phyloP scores from a whole-genome alignment of 2,329 filamentous ascomycete genomes.

The Cladophialophora bantiana region DNA sequence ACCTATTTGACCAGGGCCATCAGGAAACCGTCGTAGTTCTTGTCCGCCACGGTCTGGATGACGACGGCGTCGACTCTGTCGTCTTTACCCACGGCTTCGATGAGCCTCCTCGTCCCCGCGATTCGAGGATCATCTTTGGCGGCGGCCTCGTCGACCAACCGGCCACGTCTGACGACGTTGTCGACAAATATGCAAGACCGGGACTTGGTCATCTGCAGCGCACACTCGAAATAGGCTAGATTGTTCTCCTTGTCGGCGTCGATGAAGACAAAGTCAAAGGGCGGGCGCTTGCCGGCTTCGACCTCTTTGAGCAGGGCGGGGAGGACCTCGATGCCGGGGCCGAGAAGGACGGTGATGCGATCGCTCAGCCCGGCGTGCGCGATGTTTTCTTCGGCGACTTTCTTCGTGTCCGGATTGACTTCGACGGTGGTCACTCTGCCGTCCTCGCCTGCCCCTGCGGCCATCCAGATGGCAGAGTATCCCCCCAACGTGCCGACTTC shows the following conservation, averaged over 20 bases:
- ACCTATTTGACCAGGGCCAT: slow-evolving; percentile 48
- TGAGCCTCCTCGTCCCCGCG: slow-evolving; percentile 44
- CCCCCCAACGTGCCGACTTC: slow-evolving; percentile 65
- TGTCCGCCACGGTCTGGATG: slow-evolving; percentile 56
- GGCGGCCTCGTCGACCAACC: slow-evolving; percentile 44
- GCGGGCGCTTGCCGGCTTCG: slow-evolving; percentile 46
- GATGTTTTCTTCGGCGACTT: slow-evolving; percentile 58
- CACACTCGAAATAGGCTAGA: slow-evolving; percentile 58
- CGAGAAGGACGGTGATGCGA: slow-evolving; percentile 55
- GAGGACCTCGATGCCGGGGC: slow-evolving; percentile 54
- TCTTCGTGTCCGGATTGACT: slow-evolving; percentile 54
- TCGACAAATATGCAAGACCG: slow-evolving; percentile 58
- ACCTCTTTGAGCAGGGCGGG: slow-evolving; percentile 52
- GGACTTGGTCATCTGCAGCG: slow-evolving; percentile 51
- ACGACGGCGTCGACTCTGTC: slow-evolving; percentile 52
- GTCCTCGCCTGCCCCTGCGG: slow-evolving; percentile 46
- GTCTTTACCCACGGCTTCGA: slow-evolving; percentile 54
- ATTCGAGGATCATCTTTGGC: slow-evolving; percentile 39
- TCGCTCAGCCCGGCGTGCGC: slow-evolving; percentile 50
- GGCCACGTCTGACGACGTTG: slow-evolving; percentile 55
- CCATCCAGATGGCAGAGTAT: slow-evolving; percentile 63
- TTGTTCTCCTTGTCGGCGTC: slow-evolving; percentile 62
- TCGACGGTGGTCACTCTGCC: slow-evolving; percentile 60
- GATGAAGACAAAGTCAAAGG: slow-evolving; percentile 61
- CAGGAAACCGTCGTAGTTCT: slow-evolving; percentile 57